Conservation (phyloP, 768 basidiomycete species). For the Podaxis carcinomalis region DNA sequence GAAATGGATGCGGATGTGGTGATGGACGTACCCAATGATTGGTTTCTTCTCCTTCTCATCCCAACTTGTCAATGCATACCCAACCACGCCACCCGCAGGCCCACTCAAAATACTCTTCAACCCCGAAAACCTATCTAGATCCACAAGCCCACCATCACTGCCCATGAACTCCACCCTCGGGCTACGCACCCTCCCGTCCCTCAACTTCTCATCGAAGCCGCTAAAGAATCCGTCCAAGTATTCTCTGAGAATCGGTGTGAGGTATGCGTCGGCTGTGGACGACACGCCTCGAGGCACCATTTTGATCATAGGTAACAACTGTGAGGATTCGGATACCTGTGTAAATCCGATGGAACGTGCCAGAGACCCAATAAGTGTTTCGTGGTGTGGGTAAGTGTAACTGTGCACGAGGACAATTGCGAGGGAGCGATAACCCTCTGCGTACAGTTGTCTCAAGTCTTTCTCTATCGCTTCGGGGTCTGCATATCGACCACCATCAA, state of each 20-base stretch:
- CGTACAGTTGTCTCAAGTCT: constrained; percentile 70
- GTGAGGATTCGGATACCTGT: constrained; percentile 85
- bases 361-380: constrained; percentile 62
- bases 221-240: constrained; percentile 91
- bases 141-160: constrained; percentile 83
- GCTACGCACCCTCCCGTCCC: constrained; percentile 51
- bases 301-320: constrained; percentile 92
- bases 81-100: constrained; percentile 95
- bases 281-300: constrained; percentile 92
- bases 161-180: constrained; percentile 94
- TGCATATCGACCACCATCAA: constrained; percentile 17
- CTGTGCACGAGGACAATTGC: constrained; percentile 91
- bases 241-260: constrained; percentile 80
- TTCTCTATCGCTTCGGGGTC: constrained; percentile 49
- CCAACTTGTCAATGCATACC: constrained; percentile 91
- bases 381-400: constrained; percentile 88
- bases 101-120: constrained; percentile 91
- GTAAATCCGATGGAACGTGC: constrained; percentile 83
- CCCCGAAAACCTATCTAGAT: constrained; percentile 82
- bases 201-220: constrained; percentile 77
- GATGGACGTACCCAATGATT: constrained; percentile 69
- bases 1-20: neutral
- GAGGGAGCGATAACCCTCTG: constrained; percentile 80
- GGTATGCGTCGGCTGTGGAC: constrained; percentile 91
- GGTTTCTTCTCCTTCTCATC: constrained; percentile 65